Evolutionary conservation across 2,329 filamentous ascomycete species (phyloP).

Genomic region (Macrophomina pseudophaseolina): DNA sequence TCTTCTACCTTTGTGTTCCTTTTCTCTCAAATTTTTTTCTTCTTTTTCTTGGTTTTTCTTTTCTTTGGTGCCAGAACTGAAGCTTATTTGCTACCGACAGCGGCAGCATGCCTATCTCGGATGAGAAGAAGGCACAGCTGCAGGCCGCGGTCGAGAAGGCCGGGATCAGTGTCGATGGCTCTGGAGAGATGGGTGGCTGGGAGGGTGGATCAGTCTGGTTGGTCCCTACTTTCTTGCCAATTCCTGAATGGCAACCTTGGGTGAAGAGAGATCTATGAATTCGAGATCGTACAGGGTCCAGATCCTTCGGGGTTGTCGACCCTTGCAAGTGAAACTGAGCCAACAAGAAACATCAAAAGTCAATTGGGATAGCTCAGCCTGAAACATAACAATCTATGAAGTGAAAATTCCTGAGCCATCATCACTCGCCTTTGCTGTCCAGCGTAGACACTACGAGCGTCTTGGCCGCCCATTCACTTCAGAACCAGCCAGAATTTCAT

Average conservation of each 20-base stretch:
- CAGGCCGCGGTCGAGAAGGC: conserved; percentile 32
- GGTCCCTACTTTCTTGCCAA: conserved; percentile 45
- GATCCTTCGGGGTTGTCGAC: too few relatives aligned
- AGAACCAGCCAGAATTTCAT: not conserved
- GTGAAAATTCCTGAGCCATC: too few relatives aligned
- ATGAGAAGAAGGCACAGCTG: conserved; percentile 33
- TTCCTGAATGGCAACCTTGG: conserved; percentile 42
- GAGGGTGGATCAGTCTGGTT: conserved; percentile 46
- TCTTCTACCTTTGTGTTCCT: too few relatives aligned
- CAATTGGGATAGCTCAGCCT: too few relatives aligned
- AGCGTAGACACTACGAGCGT: too few relatives aligned
- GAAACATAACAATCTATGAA: too few relatives aligned
- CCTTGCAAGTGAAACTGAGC: too few relatives aligned
- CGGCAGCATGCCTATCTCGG: conserved; percentile 29
- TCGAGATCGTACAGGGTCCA: not conserved
- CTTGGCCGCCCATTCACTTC: too few relatives aligned
- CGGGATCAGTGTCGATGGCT: conserved; percentile 34
- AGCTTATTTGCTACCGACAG: not conserved
- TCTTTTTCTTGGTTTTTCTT: not conserved
- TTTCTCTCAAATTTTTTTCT: not conserved
- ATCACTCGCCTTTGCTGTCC: too few relatives aligned
- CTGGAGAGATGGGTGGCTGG: conserved; percentile 38
- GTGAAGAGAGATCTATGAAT: conserved; percentile 1
- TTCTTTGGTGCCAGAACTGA: not conserved
- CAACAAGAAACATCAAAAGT: too few relatives aligned